A percentile compares a stretch with the other conserved stretches of the same genome.
Evolutionary conservation across 1,284 basidiomycete genomes (phyloP).

Genomic region (Xerocomus nothofagi): DNA sequence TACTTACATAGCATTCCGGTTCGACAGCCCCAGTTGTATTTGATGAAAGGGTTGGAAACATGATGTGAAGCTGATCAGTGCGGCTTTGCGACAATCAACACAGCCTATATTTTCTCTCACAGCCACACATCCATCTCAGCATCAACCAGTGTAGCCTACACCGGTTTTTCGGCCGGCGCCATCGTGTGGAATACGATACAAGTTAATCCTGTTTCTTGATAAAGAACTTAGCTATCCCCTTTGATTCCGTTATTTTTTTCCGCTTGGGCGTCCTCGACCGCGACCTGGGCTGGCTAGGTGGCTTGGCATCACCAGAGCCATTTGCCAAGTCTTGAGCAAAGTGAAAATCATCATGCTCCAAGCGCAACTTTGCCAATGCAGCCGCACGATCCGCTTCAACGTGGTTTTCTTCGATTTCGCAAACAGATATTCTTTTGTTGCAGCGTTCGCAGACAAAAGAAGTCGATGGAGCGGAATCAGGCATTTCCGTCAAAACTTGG

Average conservation of each 20-base stretch:
- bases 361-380: constrained; percentile 49
- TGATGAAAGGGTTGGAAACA: constrained; percentile 4
- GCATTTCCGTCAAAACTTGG: background rate
- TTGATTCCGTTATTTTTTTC: constrained; percentile 43
- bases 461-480: constrained; percentile 5
- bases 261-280: constrained; percentile 37
- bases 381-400: constrained; percentile 32
- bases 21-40: background rate
- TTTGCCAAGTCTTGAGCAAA: constrained; percentile 74
- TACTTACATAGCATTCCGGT: constrained; percentile 5
- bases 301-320: constrained; percentile 24
- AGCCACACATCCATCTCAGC: no score
- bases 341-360: constrained; percentile 87
- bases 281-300: constrained; percentile 9
- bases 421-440: constrained; percentile 40
- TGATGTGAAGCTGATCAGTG: background rate
- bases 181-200: background rate
- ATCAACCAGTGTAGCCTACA: no score
- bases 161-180: no score
- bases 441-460: constrained; percentile 59
- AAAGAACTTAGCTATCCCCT: constrained; percentile 82
- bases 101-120: background rate
- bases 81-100: constrained; percentile 21
- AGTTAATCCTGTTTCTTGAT: constrained; percentile 33
- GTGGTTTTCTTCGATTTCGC: constrained; percentile 27